A percentile compares a stretch with the other conserved stretches of the same genome.
Evolutionary conservation across 345 rosid species (phyloP).

Genomic region (Lumnitzera littorea): DNA sequence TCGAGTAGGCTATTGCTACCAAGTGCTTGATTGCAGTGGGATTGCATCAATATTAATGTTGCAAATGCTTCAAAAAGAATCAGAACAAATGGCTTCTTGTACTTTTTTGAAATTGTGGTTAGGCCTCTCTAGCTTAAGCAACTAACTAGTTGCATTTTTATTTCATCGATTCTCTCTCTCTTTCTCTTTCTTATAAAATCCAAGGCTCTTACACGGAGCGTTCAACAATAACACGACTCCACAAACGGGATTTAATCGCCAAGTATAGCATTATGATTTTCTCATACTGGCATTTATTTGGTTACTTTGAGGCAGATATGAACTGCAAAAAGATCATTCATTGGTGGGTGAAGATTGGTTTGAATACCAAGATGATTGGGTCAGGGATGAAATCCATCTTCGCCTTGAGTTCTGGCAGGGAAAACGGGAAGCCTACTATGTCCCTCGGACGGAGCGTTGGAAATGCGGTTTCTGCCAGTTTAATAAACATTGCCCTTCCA

Average conservation of each 20-base stretch:
- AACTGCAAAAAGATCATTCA: slow-evolving; percentile 60
- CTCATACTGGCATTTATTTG: neutral
- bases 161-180: too few species aligned
- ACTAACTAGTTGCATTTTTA: too few species aligned
- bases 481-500: slow-evolving; percentile 37
- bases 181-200: too few species aligned
- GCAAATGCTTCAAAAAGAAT: neutral
- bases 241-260: too few species aligned
- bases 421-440: slow-evolving; percentile 50
- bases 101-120: too few species aligned
- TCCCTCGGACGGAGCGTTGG: slow-evolving; percentile 77
- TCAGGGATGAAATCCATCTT: slow-evolving; percentile 26
- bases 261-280: too few species aligned
- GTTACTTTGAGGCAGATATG: slow-evolving; percentile 46
- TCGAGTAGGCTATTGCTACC: too few species aligned
- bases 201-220: too few species aligned
- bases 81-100: neutral
- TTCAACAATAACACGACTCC: too few species aligned
- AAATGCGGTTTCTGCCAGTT: slow-evolving; percentile 61
- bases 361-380: slow-evolving; percentile 47
- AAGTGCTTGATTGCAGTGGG: neutral
- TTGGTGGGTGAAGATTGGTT: slow-evolving; percentile 60
- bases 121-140: too few species aligned
- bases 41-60: neutral
- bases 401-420: slow-evolving; percentile 57